Conservation (phyloP, 192 early-diverging fungal species). For the Backusella sp. region DNA sequence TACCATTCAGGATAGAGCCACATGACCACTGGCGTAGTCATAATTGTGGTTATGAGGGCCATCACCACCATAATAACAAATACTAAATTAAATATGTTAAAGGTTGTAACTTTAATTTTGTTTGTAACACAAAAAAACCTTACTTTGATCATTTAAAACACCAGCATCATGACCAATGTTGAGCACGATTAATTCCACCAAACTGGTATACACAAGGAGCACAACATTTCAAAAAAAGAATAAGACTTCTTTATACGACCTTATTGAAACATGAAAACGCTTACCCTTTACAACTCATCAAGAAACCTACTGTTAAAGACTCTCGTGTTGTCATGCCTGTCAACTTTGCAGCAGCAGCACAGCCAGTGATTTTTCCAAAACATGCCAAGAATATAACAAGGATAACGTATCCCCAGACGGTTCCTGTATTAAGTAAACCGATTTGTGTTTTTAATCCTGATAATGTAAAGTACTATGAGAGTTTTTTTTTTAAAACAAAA, state of each 20-base stretch:
- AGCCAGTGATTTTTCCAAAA: constrained; percentile 84
- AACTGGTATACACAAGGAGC: constrained; percentile 32
- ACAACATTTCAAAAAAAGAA: no score
- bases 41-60: constrained; percentile 72
- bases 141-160: constrained; percentile 68
- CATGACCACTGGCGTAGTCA: constrained; percentile 77
- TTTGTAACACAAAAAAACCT: not conserved
- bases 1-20: constrained; percentile 74
- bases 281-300: constrained; percentile 95
- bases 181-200: constrained; percentile 94
- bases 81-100: constrained; percentile 21
- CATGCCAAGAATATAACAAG: constrained; percentile 78
- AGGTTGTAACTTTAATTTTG: not conserved
- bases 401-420: constrained; percentile 75
- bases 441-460: constrained; percentile 92
- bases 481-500: not conserved
- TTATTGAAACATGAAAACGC: not conserved
- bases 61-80: constrained; percentile 54
- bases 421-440: constrained; percentile 65
- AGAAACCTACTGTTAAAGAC: constrained; percentile 77
- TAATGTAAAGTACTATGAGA: constrained; percentile 78
- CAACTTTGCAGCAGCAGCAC: constrained; percentile 65
- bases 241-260: no score
- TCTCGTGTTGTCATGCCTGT: constrained; percentile 79
- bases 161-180: constrained; percentile 88